Conservation (phyloP, 371 early-diverging fungal genomes). For the Funneliformis caledonium region DNA sequence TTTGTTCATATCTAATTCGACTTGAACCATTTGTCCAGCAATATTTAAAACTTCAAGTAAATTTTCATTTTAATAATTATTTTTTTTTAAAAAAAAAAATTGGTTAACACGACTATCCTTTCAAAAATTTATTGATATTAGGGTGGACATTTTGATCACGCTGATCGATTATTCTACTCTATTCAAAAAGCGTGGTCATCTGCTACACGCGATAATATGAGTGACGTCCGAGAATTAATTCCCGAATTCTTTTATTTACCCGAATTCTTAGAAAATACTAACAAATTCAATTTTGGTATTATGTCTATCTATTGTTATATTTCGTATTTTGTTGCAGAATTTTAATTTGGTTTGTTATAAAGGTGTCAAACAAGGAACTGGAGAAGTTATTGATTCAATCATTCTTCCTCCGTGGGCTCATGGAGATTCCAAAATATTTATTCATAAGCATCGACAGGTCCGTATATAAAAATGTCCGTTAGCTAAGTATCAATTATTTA, state of each 20-base stretch:
- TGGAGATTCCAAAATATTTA: slow-evolving; percentile 84
- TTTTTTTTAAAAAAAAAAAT: background rate
- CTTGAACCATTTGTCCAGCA: slow-evolving; percentile 86
- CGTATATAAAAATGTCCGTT: background rate
- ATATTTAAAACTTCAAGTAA: slow-evolving; percentile 72
- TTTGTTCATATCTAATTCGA: slow-evolving; percentile 82
- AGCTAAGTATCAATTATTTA: background rate
- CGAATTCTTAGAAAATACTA: slow-evolving; percentile 82
- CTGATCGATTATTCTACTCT: slow-evolving; percentile 71
- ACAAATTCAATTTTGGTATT: slow-evolving; percentile 82
- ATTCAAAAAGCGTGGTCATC: slow-evolving; percentile 72
- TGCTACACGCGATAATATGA: slow-evolving; percentile 74
- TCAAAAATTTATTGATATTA: slow-evolving; percentile 44
- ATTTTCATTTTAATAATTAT: background rate
- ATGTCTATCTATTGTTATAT: background rate
- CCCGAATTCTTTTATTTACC: slow-evolving; percentile 92
- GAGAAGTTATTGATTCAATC: slow-evolving; percentile 78
- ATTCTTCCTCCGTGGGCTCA: slow-evolving; percentile 87
- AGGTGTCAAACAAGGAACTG: slow-evolving; percentile 71
- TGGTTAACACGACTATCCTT: background rate
- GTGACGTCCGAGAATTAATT: slow-evolving; percentile 87
- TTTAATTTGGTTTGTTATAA: background rate
- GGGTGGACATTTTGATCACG: slow-evolving; percentile 90
- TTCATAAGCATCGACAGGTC: slow-evolving; percentile 82
- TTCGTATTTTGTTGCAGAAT: slow-evolving; percentile 7